Evolutionary conservation across 176 grass and related monocot genomes (phyloP), one percentile per base, ranked within the genome.

Genomic region (Phyllostachys edulis): DNA sequence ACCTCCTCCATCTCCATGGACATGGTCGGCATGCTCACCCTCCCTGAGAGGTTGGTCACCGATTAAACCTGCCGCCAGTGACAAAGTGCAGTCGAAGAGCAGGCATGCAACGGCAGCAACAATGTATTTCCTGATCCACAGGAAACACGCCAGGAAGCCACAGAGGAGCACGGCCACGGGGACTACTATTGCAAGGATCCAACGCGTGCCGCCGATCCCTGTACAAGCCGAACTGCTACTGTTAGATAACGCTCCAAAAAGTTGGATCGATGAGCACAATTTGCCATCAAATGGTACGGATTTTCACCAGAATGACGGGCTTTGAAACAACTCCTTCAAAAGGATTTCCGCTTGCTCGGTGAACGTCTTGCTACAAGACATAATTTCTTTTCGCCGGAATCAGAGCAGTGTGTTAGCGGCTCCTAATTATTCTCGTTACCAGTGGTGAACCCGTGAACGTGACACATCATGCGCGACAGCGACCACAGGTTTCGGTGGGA

Each of bases 1-100:
- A 47, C 83, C 80, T 90, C n/a, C 57, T 85, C 79, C 74, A 90
- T 87, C 74, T 87, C 84, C 89, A 90, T 90, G 67, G 89, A 90
- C 84, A 87, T 90, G 68, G 75, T 84, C 32, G 84, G 88, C 41
- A 83, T 2, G 79, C 84, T 78, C 39, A 74, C 79, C 39, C 0
- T 68, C 49, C 79, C 84, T 32, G 88, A 78, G 47, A 78, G 20
- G 0, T 50, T 83, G 57, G 4, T 78, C 46, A 72, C 83, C 73
- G 88, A 39, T 23, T 3, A 36, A 21, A 5, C 71, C 41, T 7
- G 36, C 10, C 14, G 72, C 86, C 55, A 82, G 40, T 36, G 41
- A 54, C 42, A 29, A 6, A 29, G 7, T 13, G 17, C 20, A 36
- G 5, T 4, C 7, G 76, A 70, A 7, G 5, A 23, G 75, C 5